These are phyloP conservation scores for Drosera capensis DNA, from an alignment of 148 eudicot genomes.

Conservation along the genomic window DNA sequence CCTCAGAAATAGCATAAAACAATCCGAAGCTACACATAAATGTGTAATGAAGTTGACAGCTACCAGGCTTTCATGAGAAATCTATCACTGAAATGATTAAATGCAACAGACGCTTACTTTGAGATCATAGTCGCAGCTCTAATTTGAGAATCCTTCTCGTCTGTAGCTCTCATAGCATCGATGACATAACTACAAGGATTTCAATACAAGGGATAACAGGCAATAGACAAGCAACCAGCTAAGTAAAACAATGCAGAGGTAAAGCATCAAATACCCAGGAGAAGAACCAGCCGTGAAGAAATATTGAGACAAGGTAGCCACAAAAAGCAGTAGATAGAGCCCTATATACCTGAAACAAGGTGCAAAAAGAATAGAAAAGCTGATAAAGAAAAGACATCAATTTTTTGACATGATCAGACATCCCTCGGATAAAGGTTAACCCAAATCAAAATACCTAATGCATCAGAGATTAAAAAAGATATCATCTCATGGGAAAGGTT, in stretches of 20 bases:
- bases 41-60: too few species aligned
- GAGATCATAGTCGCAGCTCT: slow-evolving; percentile 27
- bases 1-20: too few species aligned
- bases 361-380: too few species aligned
- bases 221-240: neutral
- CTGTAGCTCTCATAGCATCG: slow-evolving; percentile 69
- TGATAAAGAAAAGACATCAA: too few species aligned
- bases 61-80: too few species aligned
- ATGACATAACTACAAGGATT: slow-evolving; percentile 44
- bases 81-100: neutral
- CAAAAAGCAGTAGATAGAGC: slow-evolving; percentile 44
- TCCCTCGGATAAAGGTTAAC: too few species aligned
- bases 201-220: neutral
- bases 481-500: too few species aligned
- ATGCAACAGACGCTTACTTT: slow-evolving; percentile 38
- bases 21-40: too few species aligned
- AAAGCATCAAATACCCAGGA: slow-evolving; percentile 50
- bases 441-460: too few species aligned
- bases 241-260: neutral
- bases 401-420: too few species aligned
- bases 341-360: slow-evolving; percentile 63
- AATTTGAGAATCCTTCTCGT: slow-evolving; percentile 32
- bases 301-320: slow-evolving; percentile 68
- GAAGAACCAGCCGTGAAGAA: slow-evolving; percentile 72
- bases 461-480: too few species aligned